Evolutionary conservation across 2,329 filamentous ascomycete species (phyloP).

Genomic region (Boeremia exigua): DNA sequence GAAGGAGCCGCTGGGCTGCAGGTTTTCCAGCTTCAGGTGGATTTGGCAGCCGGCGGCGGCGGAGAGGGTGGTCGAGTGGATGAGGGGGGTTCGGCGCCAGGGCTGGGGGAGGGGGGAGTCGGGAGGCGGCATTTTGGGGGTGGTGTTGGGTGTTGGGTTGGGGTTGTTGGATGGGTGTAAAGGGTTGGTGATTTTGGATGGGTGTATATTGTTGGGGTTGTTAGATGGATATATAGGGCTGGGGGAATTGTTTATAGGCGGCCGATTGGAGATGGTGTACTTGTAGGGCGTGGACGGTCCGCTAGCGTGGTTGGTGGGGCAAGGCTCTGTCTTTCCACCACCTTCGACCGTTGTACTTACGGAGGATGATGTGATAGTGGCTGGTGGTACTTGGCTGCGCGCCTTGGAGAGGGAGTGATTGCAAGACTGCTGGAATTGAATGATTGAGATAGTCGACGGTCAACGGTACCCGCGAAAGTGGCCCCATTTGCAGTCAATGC

Average conservation of each 20-base stretch:
- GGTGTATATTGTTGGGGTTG: neutral
- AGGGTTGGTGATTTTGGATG: neutral
- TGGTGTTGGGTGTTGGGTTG: too few relatives aligned
- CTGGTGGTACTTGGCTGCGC: too few relatives aligned
- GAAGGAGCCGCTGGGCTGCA: conserved; percentile 82
- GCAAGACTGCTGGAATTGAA: too few relatives aligned
- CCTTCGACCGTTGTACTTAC: too few relatives aligned
- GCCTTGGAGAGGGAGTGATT: too few relatives aligned
- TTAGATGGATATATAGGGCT: neutral
- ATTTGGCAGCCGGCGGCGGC: conserved; percentile 74
- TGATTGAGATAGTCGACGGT: too few relatives aligned
- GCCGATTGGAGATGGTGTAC: neutral
- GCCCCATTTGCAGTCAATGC: too few relatives aligned
- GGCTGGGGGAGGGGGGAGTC: conserved; percentile 35
- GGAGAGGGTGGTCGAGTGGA: conserved; percentile 69
- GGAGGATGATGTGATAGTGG: too few relatives aligned
- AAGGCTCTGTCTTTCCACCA: neutral
- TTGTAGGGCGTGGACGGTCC: conserved; percentile 7
- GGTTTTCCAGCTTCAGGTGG: conserved; percentile 80
- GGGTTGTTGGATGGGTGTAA: neutral
- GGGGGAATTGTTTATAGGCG: neutral
- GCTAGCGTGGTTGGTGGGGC: conserved; percentile 2
- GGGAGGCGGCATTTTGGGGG: neutral
- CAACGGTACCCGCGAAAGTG: too few relatives aligned
- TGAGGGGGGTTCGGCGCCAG: conserved; percentile 73